Conservation (phyloP, 352 stramenopile species). For the Phytophthora pinifolia region DNA sequence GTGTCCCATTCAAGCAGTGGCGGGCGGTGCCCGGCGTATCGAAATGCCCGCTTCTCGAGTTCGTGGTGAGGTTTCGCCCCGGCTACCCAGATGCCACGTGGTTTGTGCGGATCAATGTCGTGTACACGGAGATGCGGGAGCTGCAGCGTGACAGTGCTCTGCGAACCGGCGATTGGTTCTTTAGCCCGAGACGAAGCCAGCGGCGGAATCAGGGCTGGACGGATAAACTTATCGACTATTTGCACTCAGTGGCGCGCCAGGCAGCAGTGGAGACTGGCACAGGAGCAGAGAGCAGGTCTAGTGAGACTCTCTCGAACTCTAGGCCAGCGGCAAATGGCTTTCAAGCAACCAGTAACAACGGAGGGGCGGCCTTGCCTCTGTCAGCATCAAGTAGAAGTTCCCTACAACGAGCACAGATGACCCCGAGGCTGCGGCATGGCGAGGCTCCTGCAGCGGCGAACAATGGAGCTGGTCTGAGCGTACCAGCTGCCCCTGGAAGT, state of each 20-base stretch:
- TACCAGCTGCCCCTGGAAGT: constrained; percentile 10
- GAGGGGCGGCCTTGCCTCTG: not conserved
- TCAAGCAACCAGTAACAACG: constrained; percentile 9
- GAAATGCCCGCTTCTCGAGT: constrained; percentile 81
- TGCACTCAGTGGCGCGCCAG: constrained; percentile 69
- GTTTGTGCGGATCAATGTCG: constrained; percentile 84
- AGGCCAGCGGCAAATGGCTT: constrained; percentile 23
- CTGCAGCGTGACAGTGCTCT: constrained; percentile 68
- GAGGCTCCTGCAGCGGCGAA: constrained; percentile 11
- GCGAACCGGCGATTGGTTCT: constrained; percentile 79
- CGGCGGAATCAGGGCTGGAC: constrained; percentile 78
- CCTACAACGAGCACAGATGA: constrained; percentile 12
- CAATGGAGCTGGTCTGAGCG: constrained; percentile 1
- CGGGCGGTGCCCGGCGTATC: constrained; percentile 66
- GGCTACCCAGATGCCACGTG: constrained; percentile 76
- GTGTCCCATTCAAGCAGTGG: constrained; percentile 87
- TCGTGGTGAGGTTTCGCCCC: constrained; percentile 71
- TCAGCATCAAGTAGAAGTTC: constrained; percentile 2
- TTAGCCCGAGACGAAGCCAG: constrained; percentile 69
- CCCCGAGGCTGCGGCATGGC: constrained; percentile 28
- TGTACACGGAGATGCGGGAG: constrained; percentile 87
- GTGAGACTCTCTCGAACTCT: constrained; percentile 10
- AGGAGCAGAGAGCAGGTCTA: constrained; percentile 20
- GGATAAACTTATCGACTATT: constrained; percentile 73
- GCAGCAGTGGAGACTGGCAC: constrained; percentile 24